Evolutionary conservation across 139 green algal species (phyloP), one percentile per base, ranked within the genome.

Genomic region (Pseudopediastrum boryanum): DNA sequence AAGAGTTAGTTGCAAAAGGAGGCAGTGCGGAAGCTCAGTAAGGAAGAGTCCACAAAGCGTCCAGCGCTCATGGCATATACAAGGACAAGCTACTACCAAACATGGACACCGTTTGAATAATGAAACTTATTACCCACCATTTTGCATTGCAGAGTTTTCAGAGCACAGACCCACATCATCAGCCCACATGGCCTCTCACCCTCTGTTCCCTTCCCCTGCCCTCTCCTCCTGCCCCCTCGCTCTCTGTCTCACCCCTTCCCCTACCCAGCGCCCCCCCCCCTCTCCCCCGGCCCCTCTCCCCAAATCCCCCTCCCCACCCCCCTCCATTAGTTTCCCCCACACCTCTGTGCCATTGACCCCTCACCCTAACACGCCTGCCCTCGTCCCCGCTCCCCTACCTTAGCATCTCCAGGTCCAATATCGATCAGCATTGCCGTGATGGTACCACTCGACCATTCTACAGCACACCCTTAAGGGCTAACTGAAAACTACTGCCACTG

Each of bases 381-480:
- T n/a, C n/a, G n/a, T n/a, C n/a, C n/a, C n/a, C 27, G n/a, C 1
- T 27, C 48, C 3, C 82, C 16, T 48, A 91, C 87, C 85, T 92
- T 90, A 16, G 83, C 87, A 48, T 86, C 83, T 29, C 64, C 80
- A 23, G 66, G 56, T 4, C 81, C 83, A 2, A 92, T 82, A 69
- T 89, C 85, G 35, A 90, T 38, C 27, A 92, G 68, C 48, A 88
- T 50, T 1, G 82, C 87, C 9, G 85, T 90, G 16, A 69, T 44
- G 84, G 84, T 71, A 88, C 64, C 39, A 90, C 81, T 25, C 50
- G 72, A 2, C 78, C 85, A 42, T 81, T 71, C 69, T 90, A 93
- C 25, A 89, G 21, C 10, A 88, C 80, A 12, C 88, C 88, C 80
- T 93, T 93, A 29, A 93, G 77, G 79, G 91, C 88, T 12, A 91